Evolutionary conservation across 2,329 filamentous ascomycete genomes (phyloP), one percentile per base, ranked within the genome.

Genomic region (Tricladium varicosporioides): DNA sequence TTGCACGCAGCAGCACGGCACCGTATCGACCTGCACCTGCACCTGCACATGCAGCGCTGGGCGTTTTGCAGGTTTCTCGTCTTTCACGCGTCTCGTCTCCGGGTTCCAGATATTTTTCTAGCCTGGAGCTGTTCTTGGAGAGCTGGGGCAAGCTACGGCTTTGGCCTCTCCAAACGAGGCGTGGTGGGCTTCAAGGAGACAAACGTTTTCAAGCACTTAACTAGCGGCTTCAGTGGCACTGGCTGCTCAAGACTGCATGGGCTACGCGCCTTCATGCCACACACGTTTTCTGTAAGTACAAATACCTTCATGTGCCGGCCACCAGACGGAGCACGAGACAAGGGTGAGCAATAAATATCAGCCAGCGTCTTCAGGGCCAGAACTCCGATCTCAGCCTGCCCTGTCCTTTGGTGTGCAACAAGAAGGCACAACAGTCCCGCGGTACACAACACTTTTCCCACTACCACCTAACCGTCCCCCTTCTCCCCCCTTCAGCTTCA

Each of bases 281-380:
- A 8, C 32, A 13, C 36, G 18, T 50, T n/a, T n/a, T 18, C 18
- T 15, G 27, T 19, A 50, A 40, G 48, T 19, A 47, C 14, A 22
- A 8, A 19, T 48, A 31, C 45, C 45, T 48, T 14, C 19, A 14
- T 47, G 22, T 36, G 27, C 10, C 43, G 7, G 5, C 9, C 15
- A 50, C 7, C 22, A 5, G 15, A 31, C 48, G 48, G 36, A 40
- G 57, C 57, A 59, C 53, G 53, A 59, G 53, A 59, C 57, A 51
- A 57, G 54, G 58, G 54, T 18, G 19, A 22, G n/a, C 47, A 58
- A 58, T 54, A 56, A 60, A 56, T 54, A 58, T 52, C 55, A 40
- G 36, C 36, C 11, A 40, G 36, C 49, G 56, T 52, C 22, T 44
- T 36, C 49, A 48, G 32, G 47, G 33, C 44, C 16, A 53, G 36